Percentiles rank a stretch among this genome's conserved stretches.
Evolutionary conservation across 805 yeast species (phyloP).

Genomic region (Komagataella mondaviorum): DNA sequence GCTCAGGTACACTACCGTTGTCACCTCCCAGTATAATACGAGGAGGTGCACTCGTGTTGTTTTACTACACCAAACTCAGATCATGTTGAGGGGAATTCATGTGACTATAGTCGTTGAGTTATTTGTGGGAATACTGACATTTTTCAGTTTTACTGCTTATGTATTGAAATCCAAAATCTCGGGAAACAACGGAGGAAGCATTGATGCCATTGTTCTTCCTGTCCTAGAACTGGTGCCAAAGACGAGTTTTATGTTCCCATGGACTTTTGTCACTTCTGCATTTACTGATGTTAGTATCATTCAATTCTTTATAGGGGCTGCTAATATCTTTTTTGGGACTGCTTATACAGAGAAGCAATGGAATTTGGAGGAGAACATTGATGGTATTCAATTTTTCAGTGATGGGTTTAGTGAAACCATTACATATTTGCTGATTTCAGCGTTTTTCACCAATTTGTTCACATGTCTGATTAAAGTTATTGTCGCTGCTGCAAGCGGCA

Average conservation of each 20-base stretch:
- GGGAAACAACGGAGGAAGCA: not conserved
- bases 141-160: not conserved
- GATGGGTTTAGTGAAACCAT: conserved; percentile 25
- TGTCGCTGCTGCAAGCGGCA: conserved; percentile 17
- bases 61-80: not conserved
- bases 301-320: conserved; percentile 25
- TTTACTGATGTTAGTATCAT: conserved; percentile 44
- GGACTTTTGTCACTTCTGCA: conserved; percentile 52
- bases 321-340: conserved; percentile 24
- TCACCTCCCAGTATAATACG: not conserved
- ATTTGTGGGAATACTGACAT: conserved; percentile 22
- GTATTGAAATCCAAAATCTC: not conserved
- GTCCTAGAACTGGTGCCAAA: conserved; percentile 52
- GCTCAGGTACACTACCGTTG: not conserved
- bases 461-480: conserved; percentile 28
- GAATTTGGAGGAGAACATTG: conserved; percentile 13
- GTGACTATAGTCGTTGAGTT: conserved; percentile 36
- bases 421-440: conserved; percentile 35
- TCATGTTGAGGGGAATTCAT: conserved; percentile 7
- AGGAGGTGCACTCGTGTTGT: not conserved
- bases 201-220: conserved; percentile 22
- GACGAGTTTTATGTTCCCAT: conserved; percentile 39
- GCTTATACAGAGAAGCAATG: conserved; percentile 38
- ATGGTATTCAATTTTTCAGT: conserved; percentile 6
- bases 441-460: conserved; percentile 40